These are phyloP conservation scores for Euphorbia celastroides DNA, from an alignment of 441 rosid species.

Conservation along the genomic window DNA sequence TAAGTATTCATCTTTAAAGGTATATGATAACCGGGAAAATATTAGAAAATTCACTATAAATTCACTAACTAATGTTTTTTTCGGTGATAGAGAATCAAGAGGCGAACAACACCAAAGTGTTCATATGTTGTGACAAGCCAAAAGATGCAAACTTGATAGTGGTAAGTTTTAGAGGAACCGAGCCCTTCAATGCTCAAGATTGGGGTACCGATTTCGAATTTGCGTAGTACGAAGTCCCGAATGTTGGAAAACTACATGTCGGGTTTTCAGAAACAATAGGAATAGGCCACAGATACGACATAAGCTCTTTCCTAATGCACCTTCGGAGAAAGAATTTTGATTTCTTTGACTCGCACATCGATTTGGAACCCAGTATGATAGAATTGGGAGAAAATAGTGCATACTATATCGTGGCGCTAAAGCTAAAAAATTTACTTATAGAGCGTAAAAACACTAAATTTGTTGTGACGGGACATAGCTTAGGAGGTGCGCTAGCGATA, in stretches of 20 bases:
- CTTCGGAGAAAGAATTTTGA: background rate
- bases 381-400: conserved; percentile 1
- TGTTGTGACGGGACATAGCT: conserved; percentile 10
- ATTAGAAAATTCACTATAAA: too few relatives aligned
- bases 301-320: background rate
- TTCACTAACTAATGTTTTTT: too few relatives aligned
- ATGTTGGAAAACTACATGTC: conserved; percentile 10
- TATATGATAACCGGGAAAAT: too few relatives aligned
- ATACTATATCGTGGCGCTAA: background rate
- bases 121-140: conserved; percentile 15
- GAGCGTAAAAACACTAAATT: conserved; percentile 12
- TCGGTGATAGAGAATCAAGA: background rate
- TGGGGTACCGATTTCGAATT: conserved; percentile 7
- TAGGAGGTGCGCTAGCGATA: conserved; percentile 17
- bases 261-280: conserved; percentile 18
- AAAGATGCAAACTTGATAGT: conserved; percentile 15
- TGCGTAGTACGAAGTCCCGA: conserved; percentile 3
- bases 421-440: background rate
- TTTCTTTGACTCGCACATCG: background rate
- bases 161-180: conserved; percentile 12
- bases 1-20: background rate
- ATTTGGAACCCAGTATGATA: background rate
- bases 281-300: conserved; percentile 1
- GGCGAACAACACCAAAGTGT: conserved; percentile 6
- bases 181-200: conserved; percentile 1